Conservation (phyloP, 139 green algal species). For the Coelastrella sp. region DNA sequence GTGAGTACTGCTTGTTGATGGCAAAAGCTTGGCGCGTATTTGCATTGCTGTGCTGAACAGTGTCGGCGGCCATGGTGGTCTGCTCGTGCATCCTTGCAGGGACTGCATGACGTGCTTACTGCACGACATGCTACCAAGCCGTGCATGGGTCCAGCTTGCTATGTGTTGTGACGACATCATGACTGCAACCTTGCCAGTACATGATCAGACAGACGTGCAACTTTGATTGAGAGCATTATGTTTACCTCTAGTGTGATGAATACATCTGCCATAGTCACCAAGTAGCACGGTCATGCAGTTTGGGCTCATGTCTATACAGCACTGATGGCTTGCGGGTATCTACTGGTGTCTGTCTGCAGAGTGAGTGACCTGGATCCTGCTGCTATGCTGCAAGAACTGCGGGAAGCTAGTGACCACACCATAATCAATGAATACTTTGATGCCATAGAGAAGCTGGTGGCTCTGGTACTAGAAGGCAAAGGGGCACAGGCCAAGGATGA, state of each 20-base stretch:
- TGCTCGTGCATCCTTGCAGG: not conserved
- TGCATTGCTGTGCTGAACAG: too few species aligned
- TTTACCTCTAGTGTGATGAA: too few species aligned
- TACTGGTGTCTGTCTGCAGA: not conserved
- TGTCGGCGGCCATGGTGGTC: too few species aligned
- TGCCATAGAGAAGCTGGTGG: constrained; percentile 47
- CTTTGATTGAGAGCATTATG: too few species aligned
- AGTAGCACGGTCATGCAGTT: too few species aligned
- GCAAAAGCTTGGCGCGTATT: too few species aligned
- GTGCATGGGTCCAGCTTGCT: not conserved
- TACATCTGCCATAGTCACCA: too few species aligned
- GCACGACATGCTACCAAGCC: too few species aligned
- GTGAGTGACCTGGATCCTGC: not conserved
- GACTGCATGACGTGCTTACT: not conserved
- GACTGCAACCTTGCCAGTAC: not conserved
- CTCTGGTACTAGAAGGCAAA: constrained; percentile 18
- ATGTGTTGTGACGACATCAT: not conserved
- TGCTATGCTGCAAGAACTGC: not conserved
- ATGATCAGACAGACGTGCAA: too few species aligned
- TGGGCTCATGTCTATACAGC: too few species aligned
- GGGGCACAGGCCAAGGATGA: constrained; percentile 27
- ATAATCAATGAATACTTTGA: constrained; percentile 54
- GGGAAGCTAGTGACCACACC: not conserved
- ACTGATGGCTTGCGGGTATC: not conserved
- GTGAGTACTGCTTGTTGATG: too few species aligned